Evolutionary conservation across 1,284 basidiomycete genomes (phyloP), one percentile per base, ranked within the genome.

Genomic region (Butyriboletus appendiculatus): DNA sequence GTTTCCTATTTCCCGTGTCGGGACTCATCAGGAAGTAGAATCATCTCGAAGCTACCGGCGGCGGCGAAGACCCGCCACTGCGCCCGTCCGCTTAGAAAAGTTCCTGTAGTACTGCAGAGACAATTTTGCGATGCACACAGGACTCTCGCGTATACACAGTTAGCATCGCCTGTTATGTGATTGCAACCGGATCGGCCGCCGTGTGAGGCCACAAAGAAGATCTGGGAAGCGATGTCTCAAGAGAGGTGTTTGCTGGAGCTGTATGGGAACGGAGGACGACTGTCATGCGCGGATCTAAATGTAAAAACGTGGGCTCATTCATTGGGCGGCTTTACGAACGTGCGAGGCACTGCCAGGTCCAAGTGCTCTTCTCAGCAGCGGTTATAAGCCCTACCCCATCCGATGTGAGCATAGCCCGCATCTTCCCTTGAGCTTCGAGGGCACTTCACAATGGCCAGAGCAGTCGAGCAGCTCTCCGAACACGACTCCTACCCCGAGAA

Each of bases 401-500:
- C 5, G 22, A 22, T 18, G 45, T 50, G 35, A n/a, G 3, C 42
- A 45, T 41, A 41, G 30, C 40, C 18, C 38, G 45, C 45, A 12
- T 14, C 37, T 24, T 34, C 14, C 32, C 22, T 34, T 4, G 18
- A n/a, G n/a, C 18, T 18, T 2, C 6, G n/a, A n/a, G n/a, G n/a
- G 2, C 28, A 12, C 22, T 16, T 44, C 18, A 12, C 50, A 2
- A 69, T 69, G 67, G 48, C 61, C 30, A 48, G 39, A 50, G 34
- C 16, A 10, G 32, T 41, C 4, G 66, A 69, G 41, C 67, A 60
- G 46, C 44, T 56, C 39, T 69, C 70, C 26, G 69, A 69, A 4
- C 67, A 64, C 16, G 70, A 16, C 7, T 72, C 67, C 4, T 71
- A 64, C 37, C 47, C 55, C 4, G 70, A 70, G 20, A 69, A 72